Evolutionary conservation across 805 yeast genomes (phyloP), one percentile per base, ranked within the genome.

Genomic region (Candida germanica): DNA sequence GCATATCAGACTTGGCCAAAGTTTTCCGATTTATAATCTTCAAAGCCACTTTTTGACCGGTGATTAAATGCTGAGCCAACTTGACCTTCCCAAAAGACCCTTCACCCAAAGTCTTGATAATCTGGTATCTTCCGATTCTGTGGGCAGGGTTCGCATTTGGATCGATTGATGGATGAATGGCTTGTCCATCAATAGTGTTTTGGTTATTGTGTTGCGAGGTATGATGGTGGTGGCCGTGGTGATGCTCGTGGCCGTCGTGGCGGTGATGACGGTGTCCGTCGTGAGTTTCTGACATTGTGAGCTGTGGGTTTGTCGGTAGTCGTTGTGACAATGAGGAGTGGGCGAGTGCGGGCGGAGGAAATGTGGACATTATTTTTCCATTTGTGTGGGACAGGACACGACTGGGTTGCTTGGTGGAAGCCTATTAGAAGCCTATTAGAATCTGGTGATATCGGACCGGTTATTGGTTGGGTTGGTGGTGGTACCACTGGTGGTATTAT

Each of bases 61-160:
- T 89, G 10, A 86, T 83, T 46, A 86, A 69, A 60, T 91, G 96
- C 56, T 82, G 84, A 13, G 95, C 95, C 50, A 89, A 69, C 57
- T 89, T 89, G 46, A 89, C 98, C 56, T 91, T 91, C 51, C 98
- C 98, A 56, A 89, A 89, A 0, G 96, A 88, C 16, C 98, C 98
- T 56, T 89, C 97, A 24, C 98, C 98, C 15, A 89, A 68, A 3
- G 96, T 88, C 58, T 88, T 86, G 49, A 89, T 85, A 35, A 89
- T 83, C 58, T 89, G 96, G 64, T 91, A 89, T 48, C 91, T 83
- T 13, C 98, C 98, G 33, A 93, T 87, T 39, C 89, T 53, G 39
- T 58, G 58, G 32, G 65, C 66, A 6, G 69, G 64, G 31, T 56
- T 58, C 5, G 44, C 55, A 27, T 46, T 49, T 9, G 59, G 51